A percentile compares a stretch with the other conserved stretches of the same genome.
Evolutionary conservation across 495 filamentous ascomycete species (phyloP).

Genomic region (Delitschia confertaspora): DNA sequence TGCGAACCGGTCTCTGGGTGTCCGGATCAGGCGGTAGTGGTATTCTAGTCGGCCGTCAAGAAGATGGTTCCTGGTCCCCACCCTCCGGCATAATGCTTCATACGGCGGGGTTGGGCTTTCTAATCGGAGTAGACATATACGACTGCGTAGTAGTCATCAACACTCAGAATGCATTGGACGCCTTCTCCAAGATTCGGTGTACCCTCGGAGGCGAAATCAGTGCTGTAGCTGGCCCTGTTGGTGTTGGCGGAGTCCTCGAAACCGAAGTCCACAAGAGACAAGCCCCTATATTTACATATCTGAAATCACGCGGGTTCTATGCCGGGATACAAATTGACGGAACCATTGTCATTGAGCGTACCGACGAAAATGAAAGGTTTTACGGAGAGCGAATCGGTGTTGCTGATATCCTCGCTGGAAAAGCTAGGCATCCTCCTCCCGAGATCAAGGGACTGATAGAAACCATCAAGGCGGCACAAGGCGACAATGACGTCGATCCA

Average conservation of each 20-base stretch:
- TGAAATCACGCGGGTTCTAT: conserved; percentile 79
- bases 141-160: conserved; percentile 90
- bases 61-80: conserved; percentile 79
- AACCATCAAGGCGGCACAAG: conserved; percentile 78
- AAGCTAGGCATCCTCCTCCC: conserved; percentile 58
- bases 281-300: conserved; percentile 75
- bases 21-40: conserved; percentile 82
- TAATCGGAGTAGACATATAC: conserved; percentile 86
- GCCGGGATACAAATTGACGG: conserved; percentile 76
- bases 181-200: conserved; percentile 66
- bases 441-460: conserved; percentile 58
- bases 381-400: conserved; percentile 66
- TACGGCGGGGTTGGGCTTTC: conserved; percentile 76
- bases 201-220: conserved; percentile 73
- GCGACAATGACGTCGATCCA: conserved; percentile 56
- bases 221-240: conserved; percentile 71
- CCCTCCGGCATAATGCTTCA: conserved; percentile 83
- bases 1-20: conserved; percentile 86
- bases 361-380: conserved; percentile 83
- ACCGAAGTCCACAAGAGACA: conserved; percentile 61
- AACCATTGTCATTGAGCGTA: conserved; percentile 73
- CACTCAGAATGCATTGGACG: conserved; percentile 65
- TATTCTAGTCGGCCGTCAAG: conserved; percentile 66
- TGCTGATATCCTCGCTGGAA: conserved; percentile 74
- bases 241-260: conserved; percentile 62